A percentile compares a stretch with the other conserved stretches of the same genome.
phyloP scores from a whole-genome alignment of 441 rosid species.

The Populus hybrid region DNA sequence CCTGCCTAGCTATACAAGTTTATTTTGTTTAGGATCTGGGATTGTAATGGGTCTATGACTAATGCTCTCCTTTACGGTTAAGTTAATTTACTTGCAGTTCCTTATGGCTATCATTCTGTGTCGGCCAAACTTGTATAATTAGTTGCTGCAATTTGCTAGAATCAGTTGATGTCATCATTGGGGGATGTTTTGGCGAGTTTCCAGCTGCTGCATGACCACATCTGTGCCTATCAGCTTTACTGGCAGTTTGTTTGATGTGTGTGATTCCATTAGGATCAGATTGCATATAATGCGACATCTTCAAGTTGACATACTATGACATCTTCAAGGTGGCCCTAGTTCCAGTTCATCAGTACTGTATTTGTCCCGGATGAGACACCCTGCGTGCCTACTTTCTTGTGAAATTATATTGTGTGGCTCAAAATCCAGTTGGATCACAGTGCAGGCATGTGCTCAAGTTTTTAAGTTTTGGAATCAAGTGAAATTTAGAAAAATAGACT shows the following conservation, averaged over 20 bases:
- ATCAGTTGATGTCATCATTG: not conserved
- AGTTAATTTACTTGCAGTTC: not conserved
- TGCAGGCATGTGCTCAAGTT: no score
- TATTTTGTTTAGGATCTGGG: not conserved
- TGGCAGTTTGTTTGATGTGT: not conserved
- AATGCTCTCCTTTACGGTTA: not conserved
- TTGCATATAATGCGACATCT: no score
- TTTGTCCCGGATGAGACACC: no score
- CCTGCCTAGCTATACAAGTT: not conserved
- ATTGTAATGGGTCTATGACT: not conserved
- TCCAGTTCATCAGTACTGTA: no score
- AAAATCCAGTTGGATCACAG: no score
- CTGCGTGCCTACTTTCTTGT: no score
- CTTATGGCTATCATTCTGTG: not conserved
- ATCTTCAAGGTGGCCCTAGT: no score
- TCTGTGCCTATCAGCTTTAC: not conserved
- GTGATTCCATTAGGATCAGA: no score
- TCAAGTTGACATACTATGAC: no score
- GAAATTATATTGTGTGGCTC: no score
- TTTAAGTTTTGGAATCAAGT: no score
- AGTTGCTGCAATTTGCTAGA: not conserved
- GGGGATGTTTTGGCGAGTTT: not conserved
- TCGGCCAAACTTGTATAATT: not conserved
- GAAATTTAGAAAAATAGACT: no score
- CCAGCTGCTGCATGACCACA: not conserved